phyloP scores from a whole-genome alignment of 2,329 filamentous ascomycete species.

The Coniochaeta hoffmannii region DNA sequence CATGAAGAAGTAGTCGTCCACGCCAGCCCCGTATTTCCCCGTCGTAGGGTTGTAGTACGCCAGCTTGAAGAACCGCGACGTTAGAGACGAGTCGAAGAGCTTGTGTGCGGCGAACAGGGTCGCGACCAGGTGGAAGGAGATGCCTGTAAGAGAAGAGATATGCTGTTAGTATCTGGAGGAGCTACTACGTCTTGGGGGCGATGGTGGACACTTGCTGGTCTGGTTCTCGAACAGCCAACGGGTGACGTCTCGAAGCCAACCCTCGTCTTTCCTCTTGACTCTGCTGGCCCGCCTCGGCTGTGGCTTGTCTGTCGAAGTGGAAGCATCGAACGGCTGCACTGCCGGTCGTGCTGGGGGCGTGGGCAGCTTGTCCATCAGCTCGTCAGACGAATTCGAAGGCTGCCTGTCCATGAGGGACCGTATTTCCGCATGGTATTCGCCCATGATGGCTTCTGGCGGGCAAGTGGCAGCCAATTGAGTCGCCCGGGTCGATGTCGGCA shows the following conservation, averaged over 20 bases:
- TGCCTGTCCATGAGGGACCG: neutral
- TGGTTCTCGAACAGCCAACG: conserved; percentile 66
- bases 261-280: conserved; percentile 48
- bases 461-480: neutral
- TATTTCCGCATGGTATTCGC: neutral
- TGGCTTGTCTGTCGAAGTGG: neutral
- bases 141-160: conserved; percentile 39
- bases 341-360: neutral
- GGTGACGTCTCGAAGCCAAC: conserved; percentile 46
- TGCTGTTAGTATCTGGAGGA: neutral
- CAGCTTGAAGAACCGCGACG: conserved; percentile 73
- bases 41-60: conserved; percentile 66
- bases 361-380: neutral
- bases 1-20: conserved; percentile 69
- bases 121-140: conserved; percentile 72
- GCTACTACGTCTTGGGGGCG: neutral
- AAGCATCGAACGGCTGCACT: neutral
- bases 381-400: neutral
- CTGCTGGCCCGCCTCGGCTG: neutral
- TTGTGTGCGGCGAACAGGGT: conserved; percentile 70
- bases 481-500: neutral
- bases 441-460: neutral
- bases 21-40: conserved; percentile 63
- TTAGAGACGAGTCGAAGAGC: conserved; percentile 67
- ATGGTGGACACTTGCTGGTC: conserved; percentile 54